phyloP scores from a whole-genome alignment of 129 eudicot species.

The Escallonia herrerae region DNA sequence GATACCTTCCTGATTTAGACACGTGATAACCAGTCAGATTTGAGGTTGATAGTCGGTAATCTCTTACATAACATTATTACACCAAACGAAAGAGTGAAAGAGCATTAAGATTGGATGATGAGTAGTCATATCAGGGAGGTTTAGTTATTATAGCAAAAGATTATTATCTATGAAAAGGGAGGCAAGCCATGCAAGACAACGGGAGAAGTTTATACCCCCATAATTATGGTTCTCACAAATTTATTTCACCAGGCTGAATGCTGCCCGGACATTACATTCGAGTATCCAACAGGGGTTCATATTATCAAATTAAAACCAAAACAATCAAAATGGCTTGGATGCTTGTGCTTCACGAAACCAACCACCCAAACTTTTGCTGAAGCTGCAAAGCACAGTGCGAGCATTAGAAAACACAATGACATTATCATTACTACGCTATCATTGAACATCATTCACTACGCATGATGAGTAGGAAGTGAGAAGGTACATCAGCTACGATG shows the following conservation, averaged over 20 bases:
- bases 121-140: no score
- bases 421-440: background rate
- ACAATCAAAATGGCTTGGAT: background rate
- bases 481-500: background rate
- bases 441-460: background rate
- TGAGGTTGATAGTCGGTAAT: no score
- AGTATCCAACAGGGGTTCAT: constrained; percentile 7
- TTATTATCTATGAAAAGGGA: no score
- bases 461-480: background rate
- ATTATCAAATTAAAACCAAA: background rate
- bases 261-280: background rate
- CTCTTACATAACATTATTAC: no score
- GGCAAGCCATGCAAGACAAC: no score
- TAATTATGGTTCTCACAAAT: background rate
- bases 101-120: no score
- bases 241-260: background rate
- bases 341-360: background rate
- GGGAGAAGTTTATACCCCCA: no score
- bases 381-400: background rate
- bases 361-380: background rate
- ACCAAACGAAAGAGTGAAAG: no score
- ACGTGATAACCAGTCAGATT: no score
- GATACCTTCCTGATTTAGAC: no score
- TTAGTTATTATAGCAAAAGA: no score
- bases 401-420: background rate